Evolutionary conservation across 164 flowering plant species (phyloP).

Genomic region (Stephania yunnanensis): DNA sequence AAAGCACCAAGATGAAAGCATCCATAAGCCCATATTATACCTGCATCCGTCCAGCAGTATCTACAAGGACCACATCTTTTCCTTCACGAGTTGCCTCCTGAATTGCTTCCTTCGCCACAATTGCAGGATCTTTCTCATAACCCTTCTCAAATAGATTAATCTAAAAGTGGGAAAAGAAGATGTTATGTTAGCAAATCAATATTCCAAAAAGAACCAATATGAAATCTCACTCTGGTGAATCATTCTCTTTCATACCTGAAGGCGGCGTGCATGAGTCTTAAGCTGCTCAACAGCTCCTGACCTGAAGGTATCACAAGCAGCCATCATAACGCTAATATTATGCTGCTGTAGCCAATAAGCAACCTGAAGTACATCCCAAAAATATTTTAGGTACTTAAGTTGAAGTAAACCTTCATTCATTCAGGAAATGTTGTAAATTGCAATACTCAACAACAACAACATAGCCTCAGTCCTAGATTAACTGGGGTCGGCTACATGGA

Average conservation of each 20-base stretch:
- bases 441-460: background rate
- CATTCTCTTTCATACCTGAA: constrained; percentile 52
- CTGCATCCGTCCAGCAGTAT: constrained; percentile 98
- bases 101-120: constrained; percentile 96
- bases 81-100: constrained; percentile 84
- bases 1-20: background rate
- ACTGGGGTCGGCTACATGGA: too few species aligned
- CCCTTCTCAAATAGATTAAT: constrained; percentile 96
- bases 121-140: constrained; percentile 94
- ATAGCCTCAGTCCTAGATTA: too few species aligned
- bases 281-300: constrained; percentile 99
- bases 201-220: background rate
- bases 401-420: background rate
- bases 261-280: constrained; percentile 93
- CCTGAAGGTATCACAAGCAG: constrained; percentile 97
- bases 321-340: constrained; percentile 92
- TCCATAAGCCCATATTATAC: constrained; percentile 25
- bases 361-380: constrained; percentile 44
- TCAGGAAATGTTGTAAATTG: constrained; percentile 5
- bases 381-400: background rate
- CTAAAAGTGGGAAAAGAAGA: constrained; percentile 23
- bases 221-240: background rate
- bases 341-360: constrained; percentile 99
- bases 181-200: background rate
- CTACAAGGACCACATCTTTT: constrained; percentile 96